Evolutionary conservation across 2,329 filamentous ascomycete genomes (phyloP).

Genomic region (Aspergillus costaricaensis): DNA sequence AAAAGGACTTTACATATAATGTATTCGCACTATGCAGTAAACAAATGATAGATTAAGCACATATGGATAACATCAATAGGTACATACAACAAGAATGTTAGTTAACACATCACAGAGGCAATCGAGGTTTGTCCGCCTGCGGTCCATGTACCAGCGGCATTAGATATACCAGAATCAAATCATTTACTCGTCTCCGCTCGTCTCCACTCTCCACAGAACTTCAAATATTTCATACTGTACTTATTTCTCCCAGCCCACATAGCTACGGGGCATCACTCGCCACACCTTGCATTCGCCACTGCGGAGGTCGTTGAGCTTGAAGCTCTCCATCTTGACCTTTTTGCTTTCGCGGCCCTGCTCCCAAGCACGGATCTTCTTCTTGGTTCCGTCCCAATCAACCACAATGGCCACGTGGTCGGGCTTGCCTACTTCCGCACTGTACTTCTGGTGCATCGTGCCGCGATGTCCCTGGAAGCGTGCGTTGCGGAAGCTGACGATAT

Average conservation of each 20-base stretch:
- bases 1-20: too few relatives aligned
- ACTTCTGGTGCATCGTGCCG: slow-evolving; percentile 93
- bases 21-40: not conserved
- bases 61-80: slow-evolving; percentile 18
- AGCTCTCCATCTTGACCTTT: slow-evolving; percentile 93
- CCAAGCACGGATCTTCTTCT: slow-evolving; percentile 95
- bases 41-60: not conserved
- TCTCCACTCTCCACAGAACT: slow-evolving; percentile 8
- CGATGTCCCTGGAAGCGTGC: slow-evolving; percentile 94
- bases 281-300: slow-evolving; percentile 97
- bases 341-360: slow-evolving; percentile 92
- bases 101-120: slow-evolving; percentile 15
- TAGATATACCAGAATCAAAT: slow-evolving; percentile 26
- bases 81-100: slow-evolving; percentile 23
- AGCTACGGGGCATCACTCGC: slow-evolving; percentile 88
- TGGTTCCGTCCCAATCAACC: slow-evolving; percentile 95
- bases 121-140: slow-evolving; percentile 3
- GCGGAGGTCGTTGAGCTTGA: slow-evolving; percentile 85
- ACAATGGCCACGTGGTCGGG: slow-evolving; percentile 87
- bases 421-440: slow-evolving; percentile 82
- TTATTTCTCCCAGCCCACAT: slow-evolving; percentile 78
- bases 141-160: slow-evolving; percentile 21
- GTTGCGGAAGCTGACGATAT: slow-evolving; percentile 90
- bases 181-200: slow-evolving; percentile 23
- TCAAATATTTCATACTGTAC: not conserved